phyloP scores from a whole-genome alignment of 2,329 filamentous ascomycete species.

The Cladophialophora carrionii region DNA sequence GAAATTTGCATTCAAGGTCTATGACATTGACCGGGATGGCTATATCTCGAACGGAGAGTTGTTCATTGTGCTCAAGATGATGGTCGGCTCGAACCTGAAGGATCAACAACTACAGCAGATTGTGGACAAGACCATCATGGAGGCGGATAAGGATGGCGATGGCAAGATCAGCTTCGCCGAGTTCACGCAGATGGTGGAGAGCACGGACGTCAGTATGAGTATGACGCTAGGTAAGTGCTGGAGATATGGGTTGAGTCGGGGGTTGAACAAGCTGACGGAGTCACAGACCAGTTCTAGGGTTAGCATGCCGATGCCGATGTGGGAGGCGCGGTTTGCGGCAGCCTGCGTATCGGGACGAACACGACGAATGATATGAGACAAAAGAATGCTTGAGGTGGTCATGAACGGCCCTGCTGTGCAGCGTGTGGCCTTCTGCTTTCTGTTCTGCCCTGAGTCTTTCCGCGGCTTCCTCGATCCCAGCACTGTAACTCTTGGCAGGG shows the following conservation, averaged over 20 bases:
- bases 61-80: slow-evolving; percentile 99
- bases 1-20: slow-evolving; percentile 97
- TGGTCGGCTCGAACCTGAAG: slow-evolving; percentile 99
- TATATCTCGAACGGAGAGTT: slow-evolving; percentile 99
- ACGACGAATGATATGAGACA: neutral
- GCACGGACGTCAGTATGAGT: slow-evolving; percentile 72
- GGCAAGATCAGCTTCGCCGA: slow-evolving; percentile 99
- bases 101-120: slow-evolving; percentile 98
- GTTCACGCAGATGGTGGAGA: slow-evolving; percentile 98
- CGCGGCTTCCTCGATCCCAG: neutral
- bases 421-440: neutral
- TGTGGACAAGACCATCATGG: slow-evolving; percentile 99
- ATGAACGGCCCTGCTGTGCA: neutral
- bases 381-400: neutral
- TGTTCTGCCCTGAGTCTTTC: neutral
- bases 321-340: neutral
- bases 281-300: slow-evolving; percentile 7
- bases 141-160: slow-evolving; percentile 92
- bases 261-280: neutral
- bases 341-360: neutral
- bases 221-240: slow-evolving; percentile 64
- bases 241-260: neutral
- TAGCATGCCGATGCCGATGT: neutral
- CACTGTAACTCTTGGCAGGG: neutral
- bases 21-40: slow-evolving; percentile 97